Percentiles rank a stretch among this genome's conserved stretches.
Conservation (phyloP, 176 grass and related monocot genomes). For the Raddia distichophylla region DNA sequence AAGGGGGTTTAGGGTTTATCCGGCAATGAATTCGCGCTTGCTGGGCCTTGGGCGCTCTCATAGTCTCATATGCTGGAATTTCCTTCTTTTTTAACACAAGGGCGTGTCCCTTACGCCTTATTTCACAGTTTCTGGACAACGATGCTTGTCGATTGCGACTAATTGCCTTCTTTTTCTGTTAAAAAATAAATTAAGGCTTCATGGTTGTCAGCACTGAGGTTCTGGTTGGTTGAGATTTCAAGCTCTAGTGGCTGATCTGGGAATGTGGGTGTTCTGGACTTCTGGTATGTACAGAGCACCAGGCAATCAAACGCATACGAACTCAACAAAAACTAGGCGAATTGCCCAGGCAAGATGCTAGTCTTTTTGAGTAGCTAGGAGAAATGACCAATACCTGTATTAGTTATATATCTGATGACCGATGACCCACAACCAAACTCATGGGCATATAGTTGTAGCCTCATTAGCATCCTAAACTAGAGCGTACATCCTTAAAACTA, state of each 20-base stretch:
- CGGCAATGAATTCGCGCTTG: too few relatives aligned
- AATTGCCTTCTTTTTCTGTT: not conserved
- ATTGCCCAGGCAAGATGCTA: not conserved
- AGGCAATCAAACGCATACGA: not conserved
- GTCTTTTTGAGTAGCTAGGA: not conserved
- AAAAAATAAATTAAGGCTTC: not conserved
- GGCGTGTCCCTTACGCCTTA: too few relatives aligned
- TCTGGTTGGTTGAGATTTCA: not conserved
- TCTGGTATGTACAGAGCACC: not conserved
- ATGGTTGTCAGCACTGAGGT: not conserved
- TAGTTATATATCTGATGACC: not conserved
- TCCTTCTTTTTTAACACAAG: too few relatives aligned
- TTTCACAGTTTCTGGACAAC: not conserved
- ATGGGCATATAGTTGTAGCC: not conserved
- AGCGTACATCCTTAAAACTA: not conserved
- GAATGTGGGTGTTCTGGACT: not conserved
- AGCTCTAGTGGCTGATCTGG: not conserved
- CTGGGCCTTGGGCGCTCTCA: not conserved
- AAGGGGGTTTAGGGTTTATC: not conserved
- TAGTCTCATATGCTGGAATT: not conserved
- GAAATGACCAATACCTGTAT: not conserved
- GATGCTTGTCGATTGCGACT: not conserved
- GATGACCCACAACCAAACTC: not conserved
- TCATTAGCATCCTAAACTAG: not conserved
- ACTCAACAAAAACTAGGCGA: not conserved